Evolutionary conservation across 2,329 filamentous ascomycete species (phyloP).

Genomic region (Macrophomina pseudophaseolina): DNA sequence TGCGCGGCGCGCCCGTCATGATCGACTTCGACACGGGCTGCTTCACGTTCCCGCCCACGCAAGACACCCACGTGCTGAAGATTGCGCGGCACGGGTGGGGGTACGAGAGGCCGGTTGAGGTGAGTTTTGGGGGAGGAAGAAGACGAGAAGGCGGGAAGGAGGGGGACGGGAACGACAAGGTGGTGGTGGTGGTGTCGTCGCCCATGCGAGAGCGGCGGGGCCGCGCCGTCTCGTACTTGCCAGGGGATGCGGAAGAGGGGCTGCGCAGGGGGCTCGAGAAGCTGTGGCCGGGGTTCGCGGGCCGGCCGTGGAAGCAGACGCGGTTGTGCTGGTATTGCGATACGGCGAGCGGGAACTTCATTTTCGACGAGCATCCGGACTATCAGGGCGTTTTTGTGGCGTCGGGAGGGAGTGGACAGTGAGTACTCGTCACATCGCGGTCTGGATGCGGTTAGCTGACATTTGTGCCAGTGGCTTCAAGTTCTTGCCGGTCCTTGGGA

Average conservation of each 20-base stretch:
- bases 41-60: slow-evolving; percentile 61
- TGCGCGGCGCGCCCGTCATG: slow-evolving; percentile 29
- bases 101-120: slow-evolving; percentile 49
- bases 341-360: slow-evolving; percentile 72
- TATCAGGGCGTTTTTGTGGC: slow-evolving; percentile 65
- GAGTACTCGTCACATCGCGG: slow-evolving; percentile 16
- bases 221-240: neutral
- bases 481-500: slow-evolving; percentile 32
- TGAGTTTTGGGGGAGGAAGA: slow-evolving; percentile 34
- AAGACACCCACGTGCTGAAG: slow-evolving; percentile 64
- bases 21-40: slow-evolving; percentile 48
- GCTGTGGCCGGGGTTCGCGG: slow-evolving; percentile 49
- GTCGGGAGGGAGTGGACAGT: slow-evolving; percentile 67
- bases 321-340: slow-evolving; percentile 79
- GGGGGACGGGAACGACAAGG: too few relatives aligned
- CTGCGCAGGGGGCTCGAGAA: slow-evolving; percentile 26
- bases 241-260: slow-evolving; percentile 24
- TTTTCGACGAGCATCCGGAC: slow-evolving; percentile 71
- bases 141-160: slow-evolving; percentile 29
- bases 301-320: slow-evolving; percentile 65
- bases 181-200: slow-evolving; percentile 39
- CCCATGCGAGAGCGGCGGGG: neutral
- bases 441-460: neutral
- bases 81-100: slow-evolving; percentile 72
- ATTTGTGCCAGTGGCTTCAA: slow-evolving; percentile 31